Conservation (phyloP, 345 rosid genomes). For the Camelina hispida region DNA sequence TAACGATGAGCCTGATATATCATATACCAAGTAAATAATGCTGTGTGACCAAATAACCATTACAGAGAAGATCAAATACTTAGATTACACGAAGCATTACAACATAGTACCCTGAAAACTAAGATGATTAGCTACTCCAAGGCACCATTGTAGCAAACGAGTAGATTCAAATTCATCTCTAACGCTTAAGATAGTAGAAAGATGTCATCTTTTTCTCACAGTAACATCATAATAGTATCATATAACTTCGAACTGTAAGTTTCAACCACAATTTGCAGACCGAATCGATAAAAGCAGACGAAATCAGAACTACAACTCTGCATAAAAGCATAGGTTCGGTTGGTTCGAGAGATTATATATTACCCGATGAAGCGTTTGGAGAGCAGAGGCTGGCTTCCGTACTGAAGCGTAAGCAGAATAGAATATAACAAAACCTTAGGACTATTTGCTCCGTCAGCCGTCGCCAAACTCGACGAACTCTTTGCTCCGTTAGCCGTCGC, state of each 20-base stretch:
- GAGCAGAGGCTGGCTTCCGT: conserved; percentile 93
- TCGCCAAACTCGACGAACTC: conserved; percentile 43
- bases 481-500: conserved; percentile 45
- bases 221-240: conserved; percentile 7
- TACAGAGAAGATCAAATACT: neutral
- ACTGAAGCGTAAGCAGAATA: conserved; percentile 78
- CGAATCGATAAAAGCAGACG: conserved; percentile 3
- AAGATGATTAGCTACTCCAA: neutral
- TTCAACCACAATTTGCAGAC: neutral
- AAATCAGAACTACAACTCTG: neutral
- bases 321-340: neutral
- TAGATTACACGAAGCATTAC: neutral
- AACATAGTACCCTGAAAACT: neutral
- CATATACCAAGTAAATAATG: neutral
- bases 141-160: conserved; percentile 4
- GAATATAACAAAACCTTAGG: conserved; percentile 69
- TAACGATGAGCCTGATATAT: neutral
- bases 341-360: conserved; percentile 12
- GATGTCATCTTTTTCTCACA: too few relatives aligned
- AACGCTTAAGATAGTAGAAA: neutral
- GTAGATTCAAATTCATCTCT: neutral
- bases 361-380: conserved; percentile 89
- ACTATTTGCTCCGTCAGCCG: neutral
- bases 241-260: neutral
- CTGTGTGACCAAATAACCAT: neutral